Base-by-base conservation (phyloP, 1,284 basidiomycete genomes). In the Athelia psychrophila region DNA sequence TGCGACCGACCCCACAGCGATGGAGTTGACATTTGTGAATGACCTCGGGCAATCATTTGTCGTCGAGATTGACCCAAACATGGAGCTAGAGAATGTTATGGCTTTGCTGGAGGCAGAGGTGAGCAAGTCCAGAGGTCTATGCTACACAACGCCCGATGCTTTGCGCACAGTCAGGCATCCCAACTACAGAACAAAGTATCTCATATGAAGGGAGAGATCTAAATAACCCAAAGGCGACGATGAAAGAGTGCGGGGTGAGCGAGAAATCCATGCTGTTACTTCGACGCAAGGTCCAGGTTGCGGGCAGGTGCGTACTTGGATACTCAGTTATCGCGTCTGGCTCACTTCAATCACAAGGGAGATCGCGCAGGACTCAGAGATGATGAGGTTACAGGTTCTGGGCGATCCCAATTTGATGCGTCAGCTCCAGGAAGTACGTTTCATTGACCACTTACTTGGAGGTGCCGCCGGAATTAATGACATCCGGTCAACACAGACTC, bases 71-170 rank as follows among this genome's bases (percentile, higher is more conserved):
- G 91, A 93, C 70, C 79, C 90, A 0, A 80, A 80, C 45, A 93
- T 97, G 89, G 84, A 89, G 64, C 77, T 97, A 23, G 89, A 91
- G 73, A 90, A 94, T 65, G 84, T 96, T 35, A 88, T 88, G 79
- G 93, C 91, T 8, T 75, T 97, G 50, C 77, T 96, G 22, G 93
- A 95, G 67, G 94, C 86, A 0, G 94, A 97, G 80, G 93, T 93
- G 63, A 65, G 80, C 59, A 20, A n/a, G 45, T 46, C 12, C 48
- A 68, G 49, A 23, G 25, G 35, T 27, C 40, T 51, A 56, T 24
- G 51, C 44, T 47, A 47, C 44, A 47, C 22, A 36, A 52, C n/a
- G 53, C 44, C 49, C 51, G 32, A 36, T 52, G 19, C 44, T 48
- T 44, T 24, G 20, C 22, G 19, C 44, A 48, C 25, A 87, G 91